Evolutionary conservation across 768 basidiomycete species (phyloP), one percentile per base, ranked within the genome.

Genomic region (Psilocybe cyanescens): DNA sequence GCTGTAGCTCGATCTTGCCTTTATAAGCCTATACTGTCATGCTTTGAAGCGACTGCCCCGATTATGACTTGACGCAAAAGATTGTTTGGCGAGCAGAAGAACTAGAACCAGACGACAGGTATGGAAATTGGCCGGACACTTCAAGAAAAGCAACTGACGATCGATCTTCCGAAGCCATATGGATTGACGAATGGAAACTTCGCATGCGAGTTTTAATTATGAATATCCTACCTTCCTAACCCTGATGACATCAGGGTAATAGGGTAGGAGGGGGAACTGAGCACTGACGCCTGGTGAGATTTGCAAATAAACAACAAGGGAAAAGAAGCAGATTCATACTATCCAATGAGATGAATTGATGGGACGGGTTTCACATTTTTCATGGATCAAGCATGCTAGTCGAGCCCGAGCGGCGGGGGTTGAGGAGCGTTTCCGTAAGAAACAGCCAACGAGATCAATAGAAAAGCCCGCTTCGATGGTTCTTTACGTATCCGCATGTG

Each of bases 71-170:
- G 55, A 17, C 51, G 33, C 31, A 31, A 33, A 53, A 53, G 51
- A 53, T 53, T 53, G 17, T 37, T 33, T 53, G 33, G 31, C 14
- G 31, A 53, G 51, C 51, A 53, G 16, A 37, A 53, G 51, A 35
- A 35, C 51, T 53, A 53, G 51, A 53, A 53, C 51, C 51, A 37
- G 11, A 35, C 12, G 51, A 53, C 33, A 53, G 51, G 51, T 53
- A 53, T 33, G 51, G 51, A n/a, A 53, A 53, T 53, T 33, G 51
- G 51, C 14, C 45, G 45, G 41, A 44, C 44, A 31, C 11, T 45
- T 45, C 41, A 56, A 46, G 55, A 30, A 45, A 11, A 46, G 44
- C 28, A 39, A 56, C 17, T 33, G 24, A 41, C 37, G 55, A 46
- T 56, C 41, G 45, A 44, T 56, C 55, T 56, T 12, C 12, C 35